Base-by-base conservation (phyloP, 805 yeast genomes). In the Saccharomycopsis sp. region DNA sequence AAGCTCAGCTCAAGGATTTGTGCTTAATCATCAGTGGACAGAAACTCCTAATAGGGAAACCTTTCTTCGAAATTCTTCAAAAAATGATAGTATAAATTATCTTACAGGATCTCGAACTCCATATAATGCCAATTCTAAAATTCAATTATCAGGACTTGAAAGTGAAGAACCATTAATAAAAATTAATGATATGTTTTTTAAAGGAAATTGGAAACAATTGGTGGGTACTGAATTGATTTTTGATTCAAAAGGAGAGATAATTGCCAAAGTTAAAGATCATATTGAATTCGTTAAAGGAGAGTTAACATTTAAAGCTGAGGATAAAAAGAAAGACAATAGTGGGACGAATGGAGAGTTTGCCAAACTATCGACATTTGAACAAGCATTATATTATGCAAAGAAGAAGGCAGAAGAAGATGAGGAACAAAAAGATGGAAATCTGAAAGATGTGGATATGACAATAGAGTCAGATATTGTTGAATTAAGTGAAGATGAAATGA, bases 171-270 rank as follows among this genome's bases (percentile, higher is more conserved):
- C 88, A 4, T 52, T 77, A 17, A 64, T 78, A 33, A 74, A 71
- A 50, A 60, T 76, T 12, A 79, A 79, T 31, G 68, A 70, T 38
- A 64, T 69, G 29, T 58, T 84, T 3, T 85, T 75, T 55, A 74
- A 76, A 56, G 92, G 94, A 2, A 61, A 66, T 18, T 88, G 96
- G 96, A 66, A 69, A 32, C 71, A 71, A 40, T 58, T 85, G 2
- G 78, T 84, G 1, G 97, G 97, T 0, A 81, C 94, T 0, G 96
- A 74, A 46, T 53, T 74, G 31, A 70, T 59, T 21, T 47, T 57
- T 15, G 41, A 49, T 41, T 49, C 47, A 27, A 44, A 46, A 18
- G 57, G 52, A 4, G 39, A 51, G 27, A 42, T 45, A 13, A 29
- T 51, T 4, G 54, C 36, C 12, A 38, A 25, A n/a, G 28, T 40